phyloP scores from a whole-genome alignment of 305 asterid genomes.

The Rubia tinctorum region DNA sequence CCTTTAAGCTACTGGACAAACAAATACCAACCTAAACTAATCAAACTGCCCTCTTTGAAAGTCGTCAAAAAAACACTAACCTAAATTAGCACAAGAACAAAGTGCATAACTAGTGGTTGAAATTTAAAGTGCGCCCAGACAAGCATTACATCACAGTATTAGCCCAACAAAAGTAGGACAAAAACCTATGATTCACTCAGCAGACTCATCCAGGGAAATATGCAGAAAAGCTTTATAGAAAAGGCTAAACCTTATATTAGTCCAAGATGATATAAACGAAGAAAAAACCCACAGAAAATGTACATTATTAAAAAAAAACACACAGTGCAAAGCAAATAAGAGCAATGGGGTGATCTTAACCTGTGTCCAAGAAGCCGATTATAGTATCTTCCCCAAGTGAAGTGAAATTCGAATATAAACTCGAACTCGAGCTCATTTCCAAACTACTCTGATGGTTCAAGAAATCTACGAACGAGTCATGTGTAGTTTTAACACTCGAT shows the following conservation, averaged over 20 bases:
- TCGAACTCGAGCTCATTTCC: conserved; percentile 28
- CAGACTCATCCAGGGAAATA: background rate
- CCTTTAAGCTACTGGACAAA: too few relatives aligned
- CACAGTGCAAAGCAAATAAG: background rate
- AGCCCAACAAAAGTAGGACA: background rate
- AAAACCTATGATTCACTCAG: background rate
- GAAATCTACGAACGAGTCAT: conserved; percentile 93
- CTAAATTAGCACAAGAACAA: too few relatives aligned
- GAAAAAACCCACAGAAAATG: background rate
- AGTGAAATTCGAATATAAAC: conserved; percentile 19
- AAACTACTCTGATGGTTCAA: conserved; percentile 45
- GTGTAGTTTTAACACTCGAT: conserved; percentile 69
- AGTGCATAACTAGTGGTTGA: too few relatives aligned
- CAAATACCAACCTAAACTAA: too few relatives aligned
- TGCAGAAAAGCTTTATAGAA: background rate
- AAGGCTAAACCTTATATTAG: background rate
- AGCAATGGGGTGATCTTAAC: conserved; percentile 25
- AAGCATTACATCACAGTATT: background rate
- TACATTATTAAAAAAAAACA: background rate
- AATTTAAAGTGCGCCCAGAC: too few relatives aligned
- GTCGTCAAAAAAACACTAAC: too few relatives aligned
- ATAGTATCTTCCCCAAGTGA: conserved; percentile 45
- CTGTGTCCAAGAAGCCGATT: conserved; percentile 85
- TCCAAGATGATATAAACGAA: background rate
- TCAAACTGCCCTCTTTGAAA: too few relatives aligned